These are phyloP conservation scores for Aspergillus ochraceoroseus DNA, from an alignment of 2,329 filamentous ascomycete genomes.

Conservation along the genomic window DNA sequence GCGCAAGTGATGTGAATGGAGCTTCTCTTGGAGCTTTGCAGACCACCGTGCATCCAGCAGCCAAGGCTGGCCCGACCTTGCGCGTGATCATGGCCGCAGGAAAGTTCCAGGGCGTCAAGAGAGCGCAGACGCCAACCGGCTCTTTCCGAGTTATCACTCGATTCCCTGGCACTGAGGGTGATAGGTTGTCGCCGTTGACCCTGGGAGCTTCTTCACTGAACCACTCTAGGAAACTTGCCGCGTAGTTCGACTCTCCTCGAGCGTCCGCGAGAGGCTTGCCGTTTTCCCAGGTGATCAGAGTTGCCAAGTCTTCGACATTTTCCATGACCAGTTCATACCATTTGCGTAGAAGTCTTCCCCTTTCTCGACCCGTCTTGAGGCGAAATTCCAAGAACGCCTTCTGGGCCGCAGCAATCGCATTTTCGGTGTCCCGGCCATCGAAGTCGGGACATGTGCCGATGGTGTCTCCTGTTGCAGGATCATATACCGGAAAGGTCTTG, in stretches of 20 bases:
- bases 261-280: slow-evolving; percentile 54
- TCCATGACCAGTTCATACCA: slow-evolving; percentile 55
- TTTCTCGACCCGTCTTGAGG: background rate
- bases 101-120: slow-evolving; percentile 65
- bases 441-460: background rate
- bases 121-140: slow-evolving; percentile 59
- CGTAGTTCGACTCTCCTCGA: slow-evolving; percentile 48
- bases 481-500: background rate
- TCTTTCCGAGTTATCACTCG: slow-evolving; percentile 56
- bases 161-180: slow-evolving; percentile 52
- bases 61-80: slow-evolving; percentile 56
- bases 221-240: slow-evolving; percentile 53
- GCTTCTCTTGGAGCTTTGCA: slow-evolving; percentile 85
- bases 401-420: slow-evolving; percentile 1
- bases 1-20: slow-evolving; percentile 75
- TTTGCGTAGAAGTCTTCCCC: slow-evolving; percentile 39
- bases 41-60: slow-evolving; percentile 85
- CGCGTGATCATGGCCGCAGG: slow-evolving; percentile 46
- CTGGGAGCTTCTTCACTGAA: slow-evolving; percentile 56
- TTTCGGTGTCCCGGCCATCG: background rate
- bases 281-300: slow-evolving; percentile 56
- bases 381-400: slow-evolving; percentile 2
- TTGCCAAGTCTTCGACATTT: slow-evolving; percentile 48
- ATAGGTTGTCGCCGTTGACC: slow-evolving; percentile 54
- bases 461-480: background rate